Percentiles rank a stretch among this genome's conserved stretches.
Conservation (phyloP, 2,329 filamentous ascomycete species). For the Coniochaeta hoffmannii region DNA sequence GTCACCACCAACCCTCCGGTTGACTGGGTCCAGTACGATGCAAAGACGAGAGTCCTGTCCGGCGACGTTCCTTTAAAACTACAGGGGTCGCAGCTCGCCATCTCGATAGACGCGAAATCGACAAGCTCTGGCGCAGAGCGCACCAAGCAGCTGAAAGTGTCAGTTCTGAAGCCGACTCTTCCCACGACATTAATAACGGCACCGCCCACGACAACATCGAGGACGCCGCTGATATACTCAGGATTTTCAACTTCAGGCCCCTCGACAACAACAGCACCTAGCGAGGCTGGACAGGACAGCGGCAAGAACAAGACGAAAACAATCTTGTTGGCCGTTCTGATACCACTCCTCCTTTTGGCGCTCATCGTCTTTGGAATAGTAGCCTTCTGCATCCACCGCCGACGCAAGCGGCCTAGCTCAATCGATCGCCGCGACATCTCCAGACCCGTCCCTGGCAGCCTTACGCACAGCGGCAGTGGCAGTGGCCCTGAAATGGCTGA, state of each 20-base stretch:
- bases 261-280: constrained; percentile 8
- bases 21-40: constrained; percentile 35
- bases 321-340: constrained; percentile 35
- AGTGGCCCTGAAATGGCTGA: background rate
- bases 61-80: constrained; percentile 31
- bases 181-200: constrained; percentile 3
- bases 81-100: constrained; percentile 13
- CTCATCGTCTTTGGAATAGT: constrained; percentile 23
- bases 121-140: constrained; percentile 25
- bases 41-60: constrained; percentile 24
- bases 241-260: constrained; percentile 5
- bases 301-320: constrained; percentile 16
- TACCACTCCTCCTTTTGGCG: constrained; percentile 32
- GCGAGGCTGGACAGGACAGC: constrained; percentile 2
- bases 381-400: constrained; percentile 20
- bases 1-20: constrained; percentile 27
- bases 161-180: constrained; percentile 21
- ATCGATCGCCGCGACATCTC: constrained; percentile 1
- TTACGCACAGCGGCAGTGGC: background rate
- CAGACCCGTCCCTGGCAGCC: background rate
- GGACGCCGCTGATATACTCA: background rate
- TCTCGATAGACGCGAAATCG: constrained; percentile 23
- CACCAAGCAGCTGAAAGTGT: constrained; percentile 28
- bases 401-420: constrained; percentile 5
- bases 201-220: background rate